These are phyloP conservation scores for Umbelopsis vinacea DNA, from an alignment of 192 early-diverging fungal genomes.

Conservation along the genomic window DNA sequence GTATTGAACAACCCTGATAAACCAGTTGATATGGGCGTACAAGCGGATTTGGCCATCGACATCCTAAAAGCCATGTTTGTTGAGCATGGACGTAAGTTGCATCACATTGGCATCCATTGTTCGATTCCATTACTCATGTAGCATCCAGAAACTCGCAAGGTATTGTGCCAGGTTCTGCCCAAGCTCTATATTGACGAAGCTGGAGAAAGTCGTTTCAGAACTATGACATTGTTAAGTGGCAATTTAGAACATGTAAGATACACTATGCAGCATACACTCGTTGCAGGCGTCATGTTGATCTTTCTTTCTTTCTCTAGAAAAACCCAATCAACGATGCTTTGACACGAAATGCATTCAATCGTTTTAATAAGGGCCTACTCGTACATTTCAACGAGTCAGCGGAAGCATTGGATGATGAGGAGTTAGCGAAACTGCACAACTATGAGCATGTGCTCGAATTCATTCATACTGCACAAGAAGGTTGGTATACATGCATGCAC, in stretches of 20 bases:
- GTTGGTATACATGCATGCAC: not conserved
- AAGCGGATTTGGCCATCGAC: constrained; percentile 65
- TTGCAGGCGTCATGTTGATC: too few species aligned
- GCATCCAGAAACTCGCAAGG: constrained; percentile 57
- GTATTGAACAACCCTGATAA: constrained; percentile 35
- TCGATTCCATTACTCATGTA: not conserved
- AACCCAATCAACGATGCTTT: constrained; percentile 16
- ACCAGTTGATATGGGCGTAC: constrained; percentile 51
- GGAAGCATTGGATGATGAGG: constrained; percentile 12
- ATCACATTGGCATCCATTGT: not conserved
- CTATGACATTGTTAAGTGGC: constrained; percentile 41
- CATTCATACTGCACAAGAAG: not conserved
- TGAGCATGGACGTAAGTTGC: constrained; percentile 43
- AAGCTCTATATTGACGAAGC: constrained; percentile 57
- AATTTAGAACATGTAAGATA: constrained; percentile 46
- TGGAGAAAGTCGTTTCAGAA: constrained; percentile 43
- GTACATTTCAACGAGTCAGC: not conserved
- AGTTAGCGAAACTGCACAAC: not conserved
- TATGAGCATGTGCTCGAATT: constrained; percentile 10
- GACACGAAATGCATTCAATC: constrained; percentile 2
- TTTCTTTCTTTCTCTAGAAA: not conserved
- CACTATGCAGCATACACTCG: too few species aligned
- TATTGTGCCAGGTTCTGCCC: constrained; percentile 64
- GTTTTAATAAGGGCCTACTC: constrained; percentile 2
- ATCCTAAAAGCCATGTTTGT: constrained; percentile 59